Evolutionary conservation across 225 moss, liverwort and hornwort genomes (phyloP), one percentile per base, ranked within the genome.

Genomic region (Takakia lepidozioides): DNA sequence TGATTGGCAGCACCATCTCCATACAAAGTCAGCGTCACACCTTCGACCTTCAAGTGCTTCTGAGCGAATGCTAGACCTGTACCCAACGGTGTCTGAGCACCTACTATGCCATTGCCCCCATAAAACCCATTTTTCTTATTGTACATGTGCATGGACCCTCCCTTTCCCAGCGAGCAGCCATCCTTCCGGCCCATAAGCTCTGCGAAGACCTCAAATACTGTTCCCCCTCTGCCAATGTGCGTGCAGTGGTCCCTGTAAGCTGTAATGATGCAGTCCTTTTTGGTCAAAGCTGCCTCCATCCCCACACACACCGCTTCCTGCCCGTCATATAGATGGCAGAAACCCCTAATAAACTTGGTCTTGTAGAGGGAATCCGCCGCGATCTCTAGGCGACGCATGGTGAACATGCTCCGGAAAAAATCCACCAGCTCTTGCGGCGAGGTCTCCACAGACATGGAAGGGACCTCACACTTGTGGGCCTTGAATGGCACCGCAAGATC

Each of bases 271-370:
- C 82, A 82, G 27, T 95, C 90, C 63, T 84, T 87, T 8, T 76
- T 37, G n/a, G 76, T 87, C 43, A 95, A 69, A 24, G 90, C 61
- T 15, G 84, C 93, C 65, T 95, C 93, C 93, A 95, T 95, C 3
- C 93, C 90, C 57, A 95, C 86, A 59, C 90, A 95, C 28, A 95
- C 82, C 8, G 93, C 93, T 80, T 95, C 93, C 78, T 95, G 90
- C 5, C 93, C 93, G 50, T 95, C 93, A 46, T 95, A 95, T 46
- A 95, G 67, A 50, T 95, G 93, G 19, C 86, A 90, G 40, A 95
- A 95, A 2, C 87, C 93, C 29, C 90, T 73, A 27, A 95, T 95
- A 49, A 95, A 87, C 68, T 90, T 95, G 14, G 74, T 80, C 42
- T 95, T 95, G 69, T 95, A 95, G 32, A 90, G 34, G 5, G 76